These are phyloP conservation scores for Cladophialophora carrionii DNA, from an alignment of 2,329 filamentous ascomycete genomes.

Conservation along the genomic window DNA sequence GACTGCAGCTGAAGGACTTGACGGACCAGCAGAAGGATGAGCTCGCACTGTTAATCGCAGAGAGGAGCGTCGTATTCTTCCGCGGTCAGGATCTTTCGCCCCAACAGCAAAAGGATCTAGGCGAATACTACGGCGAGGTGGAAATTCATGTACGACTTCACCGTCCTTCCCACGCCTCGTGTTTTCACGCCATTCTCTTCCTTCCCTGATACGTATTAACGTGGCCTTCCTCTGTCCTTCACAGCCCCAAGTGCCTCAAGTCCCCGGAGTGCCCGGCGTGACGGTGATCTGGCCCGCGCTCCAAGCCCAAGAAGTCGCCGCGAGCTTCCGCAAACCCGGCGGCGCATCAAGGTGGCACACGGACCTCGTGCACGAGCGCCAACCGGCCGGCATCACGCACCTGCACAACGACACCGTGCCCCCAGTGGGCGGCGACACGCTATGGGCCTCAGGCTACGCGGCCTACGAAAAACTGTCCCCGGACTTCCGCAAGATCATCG, in stretches of 20 bases:
- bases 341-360: constrained; percentile 59
- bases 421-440: constrained; percentile 52
- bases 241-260: constrained; percentile 60
- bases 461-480: constrained; percentile 60
- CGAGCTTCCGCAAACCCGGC: constrained; percentile 66
- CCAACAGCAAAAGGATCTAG: constrained; percentile 42
- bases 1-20: constrained; percentile 56
- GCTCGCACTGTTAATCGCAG: constrained; percentile 57
- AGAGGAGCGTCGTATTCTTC: constrained; percentile 57
- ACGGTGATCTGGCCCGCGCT: constrained; percentile 62
- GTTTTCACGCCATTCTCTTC: too few species aligned
- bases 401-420: constrained; percentile 57
- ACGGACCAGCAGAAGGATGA: constrained; percentile 67
- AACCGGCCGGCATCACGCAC: constrained; percentile 59
- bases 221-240: constrained; percentile 51
- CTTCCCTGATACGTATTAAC: constrained; percentile 27
- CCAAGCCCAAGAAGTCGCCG: constrained; percentile 61
- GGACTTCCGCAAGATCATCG: constrained; percentile 39
- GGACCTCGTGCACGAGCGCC: constrained; percentile 59
- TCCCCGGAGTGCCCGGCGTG: constrained; percentile 52
- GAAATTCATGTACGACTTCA: constrained; percentile 51
- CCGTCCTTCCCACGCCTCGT: too few species aligned
- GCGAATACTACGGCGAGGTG: constrained; percentile 47
- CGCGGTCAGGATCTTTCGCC: constrained; percentile 54
- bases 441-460: constrained; percentile 58